Percentiles rank a stretch among this genome's conserved stretches.
These are phyloP conservation scores for Melampsora abietis-canadensis DNA, from an alignment of 1,284 basidiomycete species.

Conservation along the genomic window DNA sequence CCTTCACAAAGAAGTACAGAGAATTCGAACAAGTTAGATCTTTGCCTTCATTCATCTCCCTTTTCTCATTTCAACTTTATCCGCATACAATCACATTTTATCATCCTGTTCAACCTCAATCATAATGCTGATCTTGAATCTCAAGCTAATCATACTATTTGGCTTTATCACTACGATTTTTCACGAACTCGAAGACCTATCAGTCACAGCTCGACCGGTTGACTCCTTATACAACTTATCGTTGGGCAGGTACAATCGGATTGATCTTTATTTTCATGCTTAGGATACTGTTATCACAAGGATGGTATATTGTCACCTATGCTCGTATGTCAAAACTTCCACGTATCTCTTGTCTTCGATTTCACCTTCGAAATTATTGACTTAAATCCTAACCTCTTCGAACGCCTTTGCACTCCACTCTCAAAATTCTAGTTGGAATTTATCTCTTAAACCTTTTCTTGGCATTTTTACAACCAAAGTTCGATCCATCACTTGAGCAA, in stretches of 20 bases:
- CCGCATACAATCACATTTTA: too few species aligned
- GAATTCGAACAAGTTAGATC: too few species aligned
- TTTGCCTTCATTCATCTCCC: too few species aligned
- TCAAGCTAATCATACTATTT: too few species aligned
- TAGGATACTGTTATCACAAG: slow-evolving; percentile 82
- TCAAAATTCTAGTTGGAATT: slow-evolving; percentile 48
- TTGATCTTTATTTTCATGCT: slow-evolving; percentile 76
- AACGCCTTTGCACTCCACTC: slow-evolving; percentile 76
- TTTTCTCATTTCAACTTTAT: too few species aligned
- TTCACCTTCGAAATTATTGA: neutral
- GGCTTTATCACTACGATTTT: neutral
- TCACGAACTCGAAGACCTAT: slow-evolving; percentile 45
- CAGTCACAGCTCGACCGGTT: slow-evolving; percentile 82
- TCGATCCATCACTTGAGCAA: slow-evolving; percentile 90
- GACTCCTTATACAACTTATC: slow-evolving; percentile 80
- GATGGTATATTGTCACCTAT: slow-evolving; percentile 53
- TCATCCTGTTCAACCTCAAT: too few species aligned
- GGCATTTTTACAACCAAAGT: slow-evolving; percentile 85
- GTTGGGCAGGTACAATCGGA: slow-evolving; percentile 79
- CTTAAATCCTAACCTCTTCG: slow-evolving; percentile 17
- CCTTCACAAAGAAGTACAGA: too few species aligned
- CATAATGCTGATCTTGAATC: too few species aligned
- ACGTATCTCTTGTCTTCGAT: too few species aligned
- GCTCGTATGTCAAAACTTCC: slow-evolving; percentile 46
- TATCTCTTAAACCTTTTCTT: slow-evolving; percentile 63